These are phyloP conservation scores for Talaromyces sp. DNA, from an alignment of 2,329 filamentous ascomycete genomes.

Conservation along the genomic window DNA sequence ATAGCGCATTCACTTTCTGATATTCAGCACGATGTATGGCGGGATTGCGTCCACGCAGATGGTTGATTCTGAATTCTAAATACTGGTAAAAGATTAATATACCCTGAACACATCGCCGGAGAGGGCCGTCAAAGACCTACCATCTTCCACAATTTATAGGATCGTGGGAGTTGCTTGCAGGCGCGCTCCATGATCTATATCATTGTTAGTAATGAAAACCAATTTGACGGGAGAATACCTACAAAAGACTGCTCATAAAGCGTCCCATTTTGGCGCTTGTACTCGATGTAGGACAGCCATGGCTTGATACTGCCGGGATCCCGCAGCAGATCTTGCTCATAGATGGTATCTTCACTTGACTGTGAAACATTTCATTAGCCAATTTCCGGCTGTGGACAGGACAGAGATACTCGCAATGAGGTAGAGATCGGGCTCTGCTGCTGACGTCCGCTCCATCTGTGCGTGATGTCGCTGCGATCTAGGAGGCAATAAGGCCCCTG, in stretches of 20 bases:
- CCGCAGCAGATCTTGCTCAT: constrained; percentile 92
- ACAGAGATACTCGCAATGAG: constrained; percentile 42
- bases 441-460: constrained; percentile 44
- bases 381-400: constrained; percentile 27
- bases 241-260: constrained; percentile 80
- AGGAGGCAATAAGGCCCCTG: constrained; percentile 51
- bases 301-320: constrained; percentile 84
- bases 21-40: constrained; percentile 77
- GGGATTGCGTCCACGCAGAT: constrained; percentile 79
- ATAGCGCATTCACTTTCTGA: constrained; percentile 90
- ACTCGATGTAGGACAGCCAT: constrained; percentile 91
- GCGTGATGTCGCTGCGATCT: constrained; percentile 46
- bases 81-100: constrained; percentile 57
- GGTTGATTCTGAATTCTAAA: constrained; percentile 76
- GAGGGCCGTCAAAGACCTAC: constrained; percentile 45
- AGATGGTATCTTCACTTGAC: constrained; percentile 85
- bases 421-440: constrained; percentile 45
- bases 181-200: constrained; percentile 76
- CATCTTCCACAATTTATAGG: constrained; percentile 98
- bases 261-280: constrained; percentile 83
- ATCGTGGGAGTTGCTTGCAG: constrained; percentile 83
- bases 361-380: constrained; percentile 47
- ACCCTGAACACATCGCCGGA: constrained; percentile 9
- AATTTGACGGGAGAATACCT: constrained; percentile 24
- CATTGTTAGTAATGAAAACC: constrained; percentile 5